Evolutionary conservation across 2,329 filamentous ascomycete species (phyloP), one percentile per base, ranked within the genome.

Genomic region (Monosporascus cannonballus): DNA sequence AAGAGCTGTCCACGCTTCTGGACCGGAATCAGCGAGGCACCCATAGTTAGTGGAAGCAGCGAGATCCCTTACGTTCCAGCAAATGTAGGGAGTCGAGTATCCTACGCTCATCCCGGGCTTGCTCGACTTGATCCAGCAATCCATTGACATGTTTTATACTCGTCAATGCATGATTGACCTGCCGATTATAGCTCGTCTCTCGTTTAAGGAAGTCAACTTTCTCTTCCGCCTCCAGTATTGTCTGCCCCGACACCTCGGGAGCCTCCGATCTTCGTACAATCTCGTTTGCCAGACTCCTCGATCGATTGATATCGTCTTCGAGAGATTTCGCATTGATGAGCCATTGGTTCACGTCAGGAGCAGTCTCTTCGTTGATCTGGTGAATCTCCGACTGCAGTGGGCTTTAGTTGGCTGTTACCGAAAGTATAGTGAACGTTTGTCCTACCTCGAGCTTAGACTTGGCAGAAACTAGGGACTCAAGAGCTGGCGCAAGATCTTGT

Each of bases 281-380:
- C 53, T 91, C 85, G 63, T 85, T 85, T 22, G 93, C 91, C 37
- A 91, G 85, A 17, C 82, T 79, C 63, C 90, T 86, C 24, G 90
- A 93, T 47, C 83, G 81, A 62, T 89, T 83, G 59, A 96, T 93
- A 65, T 96, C 93, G 56, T 86, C 81, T 68, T 96, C 90, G 7
- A 96, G 80, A 50, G 86, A 83, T 69, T 90, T 90, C 47, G 92
- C 90, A 68, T 94, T 90, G 49, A 78, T 74, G 52, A 95, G 89
- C 93, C 93, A 97, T 49, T 85, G 81, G 65, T 90, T 87, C 49
- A 96, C 87, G 63, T 95, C 87, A 39, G 85, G 81, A 52, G 86
- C 87, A 18, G 85, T 87, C 59, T 90, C 84, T 64, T 84, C 81
- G 69, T 92, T 95, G 56, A 94, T 82, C 22, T 75, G 70, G 58